Conservation (phyloP, 2,329 filamentous ascomycete species). For the Apiospora marii region DNA sequence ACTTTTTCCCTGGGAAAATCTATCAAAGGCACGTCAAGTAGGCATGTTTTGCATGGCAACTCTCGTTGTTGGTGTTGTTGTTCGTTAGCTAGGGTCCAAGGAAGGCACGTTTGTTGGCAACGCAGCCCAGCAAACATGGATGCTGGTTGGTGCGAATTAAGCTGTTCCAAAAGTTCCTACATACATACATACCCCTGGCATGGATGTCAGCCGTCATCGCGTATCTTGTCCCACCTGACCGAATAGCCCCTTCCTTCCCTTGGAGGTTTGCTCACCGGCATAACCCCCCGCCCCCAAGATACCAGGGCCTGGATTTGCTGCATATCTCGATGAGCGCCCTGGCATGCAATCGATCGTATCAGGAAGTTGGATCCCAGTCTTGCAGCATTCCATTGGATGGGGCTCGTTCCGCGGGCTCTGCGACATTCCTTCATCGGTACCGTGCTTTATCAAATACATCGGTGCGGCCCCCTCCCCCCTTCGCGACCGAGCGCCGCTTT, state of each 20-base stretch:
- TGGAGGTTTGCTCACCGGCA: not conserved
- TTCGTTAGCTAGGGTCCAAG: too few relatives aligned
- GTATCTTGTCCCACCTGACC: slow-evolving; percentile 2
- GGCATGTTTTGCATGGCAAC: not conserved
- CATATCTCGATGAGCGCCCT: not conserved
- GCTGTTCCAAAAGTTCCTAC: not conserved
- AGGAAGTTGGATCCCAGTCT: not conserved
- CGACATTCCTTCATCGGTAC: not conserved
- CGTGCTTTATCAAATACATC: not conserved
- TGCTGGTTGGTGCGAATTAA: not conserved
- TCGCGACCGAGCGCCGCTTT: not conserved
- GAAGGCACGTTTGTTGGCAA: too few relatives aligned
- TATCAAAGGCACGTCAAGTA: not conserved
- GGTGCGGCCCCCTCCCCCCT: too few relatives aligned
- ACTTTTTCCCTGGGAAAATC: not conserved
- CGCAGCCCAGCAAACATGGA: not conserved
- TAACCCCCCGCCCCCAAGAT: not conserved
- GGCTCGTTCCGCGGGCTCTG: not conserved
- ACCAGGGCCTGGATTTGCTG: not conserved
- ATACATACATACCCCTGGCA: not conserved
- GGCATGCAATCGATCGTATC: not conserved
- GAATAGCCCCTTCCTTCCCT: not conserved
- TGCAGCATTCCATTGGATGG: not conserved
- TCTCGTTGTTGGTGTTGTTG: not conserved
- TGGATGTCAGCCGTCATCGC: not conserved